Evolutionary conservation across 1,284 basidiomycete genomes (phyloP), one percentile per base, ranked within the genome.

Genomic region (Puccinia sorghi): DNA sequence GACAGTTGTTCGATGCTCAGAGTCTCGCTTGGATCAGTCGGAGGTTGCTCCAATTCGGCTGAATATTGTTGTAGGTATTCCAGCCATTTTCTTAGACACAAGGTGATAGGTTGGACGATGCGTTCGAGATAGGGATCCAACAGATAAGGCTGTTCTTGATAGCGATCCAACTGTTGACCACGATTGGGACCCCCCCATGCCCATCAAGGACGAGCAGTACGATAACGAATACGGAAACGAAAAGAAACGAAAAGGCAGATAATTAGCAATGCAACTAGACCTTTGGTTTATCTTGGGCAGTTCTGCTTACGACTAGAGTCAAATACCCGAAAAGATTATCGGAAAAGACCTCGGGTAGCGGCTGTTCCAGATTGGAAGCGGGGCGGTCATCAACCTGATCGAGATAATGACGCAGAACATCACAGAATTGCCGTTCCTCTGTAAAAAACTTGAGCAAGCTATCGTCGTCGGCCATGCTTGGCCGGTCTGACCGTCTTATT

Each of bases 51-150:
- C 81, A 11, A 81, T 78, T 12, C 6, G 84, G 81, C 79, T 77
- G 56, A 85, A 83, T 22, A 85, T 84, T 43, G 87, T 85, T 57
- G 88, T 13, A 77, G 86, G 13, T 83, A 81, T 81, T 86, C 88
- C n/a, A 90, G 88, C 81, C 89, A 88, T 11, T 81, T 81, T 82
- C 90, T 90, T 57, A 97, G 85, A n/a, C 85, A 84, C 41, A 89
- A 87, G 66, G 93, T 90, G 3, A 92, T 89, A 0, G 95, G 94
- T 1, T 87, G 85, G 13, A 98, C 89, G 80, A 99, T 90, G 20
- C 86, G 84, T 82, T 94, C 92, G n/a, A 99, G 88, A 82, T 89
- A 91, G n/a, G 95, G 94, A 84, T 99, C 97, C n/a, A 98, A 88
- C 0, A 99, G 88, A 83, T 95, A 93, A 1, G 94, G 88, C 82